These are phyloP conservation scores for Sclerotinia spermophila DNA, from an alignment of 2,329 filamentous ascomycete species.

Conservation along the genomic window DNA sequence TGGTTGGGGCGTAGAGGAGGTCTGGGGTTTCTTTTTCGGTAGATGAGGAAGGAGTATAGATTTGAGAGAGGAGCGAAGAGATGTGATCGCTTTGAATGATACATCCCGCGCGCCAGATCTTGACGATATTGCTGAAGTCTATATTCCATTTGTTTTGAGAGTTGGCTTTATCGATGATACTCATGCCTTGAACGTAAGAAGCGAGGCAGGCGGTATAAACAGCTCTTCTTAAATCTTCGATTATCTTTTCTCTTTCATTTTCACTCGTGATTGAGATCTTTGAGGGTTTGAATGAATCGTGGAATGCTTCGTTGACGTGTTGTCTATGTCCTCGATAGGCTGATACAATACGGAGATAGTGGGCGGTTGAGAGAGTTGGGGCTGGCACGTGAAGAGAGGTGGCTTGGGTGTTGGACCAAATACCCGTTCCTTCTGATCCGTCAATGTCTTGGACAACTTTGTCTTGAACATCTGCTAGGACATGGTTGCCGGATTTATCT, in stretches of 20 bases:
- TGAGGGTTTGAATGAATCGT: constrained; percentile 33
- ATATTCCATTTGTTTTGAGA: constrained; percentile 57
- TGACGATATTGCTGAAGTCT: constrained; percentile 48
- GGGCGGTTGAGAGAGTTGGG: constrained; percentile 59
- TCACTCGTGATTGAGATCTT: not conserved
- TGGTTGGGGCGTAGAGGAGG: not conserved
- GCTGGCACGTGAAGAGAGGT: constrained; percentile 59
- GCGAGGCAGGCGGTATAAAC: constrained; percentile 59
- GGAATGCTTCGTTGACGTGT: constrained; percentile 40
- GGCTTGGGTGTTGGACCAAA: constrained; percentile 62
- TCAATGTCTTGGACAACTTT: constrained; percentile 69
- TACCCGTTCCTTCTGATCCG: constrained; percentile 62
- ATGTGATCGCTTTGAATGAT: constrained; percentile 68
- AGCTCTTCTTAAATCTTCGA: constrained; percentile 57
- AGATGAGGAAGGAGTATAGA: constrained; percentile 42
- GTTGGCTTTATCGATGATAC: constrained; percentile 58
- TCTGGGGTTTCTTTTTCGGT: constrained; percentile 31
- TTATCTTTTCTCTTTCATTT: constrained; percentile 34
- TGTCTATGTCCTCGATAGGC: constrained; percentile 56
- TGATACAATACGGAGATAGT: constrained; percentile 52
- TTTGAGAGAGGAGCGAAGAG: constrained; percentile 51
- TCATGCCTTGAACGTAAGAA: constrained; percentile 63
- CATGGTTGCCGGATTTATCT: constrained; percentile 41
- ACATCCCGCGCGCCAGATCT: constrained; percentile 67
- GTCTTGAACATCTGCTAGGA: constrained; percentile 49